Evolutionary conservation across 306 rosid species (phyloP), one percentile per base, ranked within the genome.

Genomic region (Dalbergia cochinchinensis): DNA sequence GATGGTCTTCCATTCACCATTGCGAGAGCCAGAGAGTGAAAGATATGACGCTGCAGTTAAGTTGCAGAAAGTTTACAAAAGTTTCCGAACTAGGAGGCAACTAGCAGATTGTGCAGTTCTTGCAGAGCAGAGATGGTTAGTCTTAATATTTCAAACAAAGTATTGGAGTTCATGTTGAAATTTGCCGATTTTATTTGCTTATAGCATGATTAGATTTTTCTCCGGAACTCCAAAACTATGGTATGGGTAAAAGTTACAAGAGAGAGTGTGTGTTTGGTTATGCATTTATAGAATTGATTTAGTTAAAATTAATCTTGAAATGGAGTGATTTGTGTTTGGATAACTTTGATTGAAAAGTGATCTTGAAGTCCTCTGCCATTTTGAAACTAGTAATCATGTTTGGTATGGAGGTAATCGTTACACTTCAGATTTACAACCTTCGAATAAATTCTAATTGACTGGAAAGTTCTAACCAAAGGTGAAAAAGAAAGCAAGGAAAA

Each of bases 11-110:
- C 73, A 53, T 6, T 59, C 83, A 11, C 79, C 81, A 54, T 45
- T 42, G 66, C 9, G 5, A 6, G 87, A 78, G 77, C 78, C 83
- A 12, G 39, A 1, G 13, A 59, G 65, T 4, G 53, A 79, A 4
- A 80, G 88, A 82, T 69, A 85, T 76, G 80, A 10, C 62, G 97
- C 98, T 45, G 98, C 98, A 62, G 59, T 92, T 72, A 92, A 63
- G 85, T 76, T 94, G 78, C 98, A 94, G 83, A 94, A 92, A 82
- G 97, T 92, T 77, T 90, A 94, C 90, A 94, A 89, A 78, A 94
- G 97, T 77, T 94, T 94, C 80, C 83, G 93, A 55, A 90, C 94
- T 10, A 84, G 94, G 83, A 89, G 97, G 79, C 86, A 77, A 78
- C 87, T 92, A 14, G 94, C 97, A 64, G 97, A 94, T 84, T 94